Conservation (phyloP, 768 basidiomycete species). For the Kwoniella mangroviensis region DNA sequence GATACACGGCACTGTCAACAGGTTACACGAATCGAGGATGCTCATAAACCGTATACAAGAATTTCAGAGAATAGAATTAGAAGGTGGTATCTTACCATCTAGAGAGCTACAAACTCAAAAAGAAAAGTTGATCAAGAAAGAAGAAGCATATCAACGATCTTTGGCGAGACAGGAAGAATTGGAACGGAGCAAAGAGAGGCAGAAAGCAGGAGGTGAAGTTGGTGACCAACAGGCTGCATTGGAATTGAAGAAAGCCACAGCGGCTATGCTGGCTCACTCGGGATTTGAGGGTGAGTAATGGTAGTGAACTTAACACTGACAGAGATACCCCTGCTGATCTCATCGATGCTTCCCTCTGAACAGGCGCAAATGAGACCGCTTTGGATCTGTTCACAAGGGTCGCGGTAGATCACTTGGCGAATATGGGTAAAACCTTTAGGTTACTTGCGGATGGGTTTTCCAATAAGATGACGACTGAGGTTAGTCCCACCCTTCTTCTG, state of each 20-base stretch:
- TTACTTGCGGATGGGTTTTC: slow-evolving; percentile 81
- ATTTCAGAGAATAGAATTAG: slow-evolving; percentile 42
- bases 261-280: slow-evolving; percentile 73
- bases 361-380: slow-evolving; percentile 76
- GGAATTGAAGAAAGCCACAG: slow-evolving; percentile 42
- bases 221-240: slow-evolving; percentile 47
- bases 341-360: neutral
- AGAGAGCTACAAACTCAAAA: slow-evolving; percentile 63
- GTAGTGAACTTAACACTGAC: too few species aligned
- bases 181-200: slow-evolving; percentile 28
- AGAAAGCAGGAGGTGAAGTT: slow-evolving; percentile 41
- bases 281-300: slow-evolving; percentile 81
- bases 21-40: slow-evolving; percentile 29
- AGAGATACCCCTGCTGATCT: neutral
- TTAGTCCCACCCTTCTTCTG: slow-evolving; percentile 51
- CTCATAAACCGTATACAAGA: slow-evolving; percentile 41
- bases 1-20: slow-evolving; percentile 38
- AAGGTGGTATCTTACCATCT: slow-evolving; percentile 42
- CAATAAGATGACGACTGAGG: slow-evolving; percentile 81
- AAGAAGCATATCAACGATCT: slow-evolving; percentile 54
- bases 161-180: slow-evolving; percentile 32
- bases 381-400: slow-evolving; percentile 78
- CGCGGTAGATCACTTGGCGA: slow-evolving; percentile 77
- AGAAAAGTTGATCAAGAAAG: slow-evolving; percentile 70
- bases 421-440: slow-evolving; percentile 83